Conservation (phyloP, 164 flowering plant species). For the Protea cynaroides region DNA sequence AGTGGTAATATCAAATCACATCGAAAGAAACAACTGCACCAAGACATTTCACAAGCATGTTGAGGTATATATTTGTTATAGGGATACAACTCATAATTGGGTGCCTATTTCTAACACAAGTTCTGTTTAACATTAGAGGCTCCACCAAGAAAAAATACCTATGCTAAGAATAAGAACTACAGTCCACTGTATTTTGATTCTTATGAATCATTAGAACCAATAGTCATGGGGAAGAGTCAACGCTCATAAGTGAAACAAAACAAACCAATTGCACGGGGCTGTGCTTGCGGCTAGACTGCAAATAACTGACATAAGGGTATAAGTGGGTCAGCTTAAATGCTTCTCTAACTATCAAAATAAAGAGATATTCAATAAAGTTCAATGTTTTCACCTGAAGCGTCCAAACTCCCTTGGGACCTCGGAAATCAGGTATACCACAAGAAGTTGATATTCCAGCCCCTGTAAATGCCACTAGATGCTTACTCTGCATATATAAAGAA, state of each 20-base stretch:
- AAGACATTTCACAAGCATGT: too few species aligned
- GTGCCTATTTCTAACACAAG: neutral
- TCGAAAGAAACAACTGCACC: neutral
- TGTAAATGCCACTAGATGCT: conserved; percentile 94
- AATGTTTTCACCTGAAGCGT: conserved; percentile 75
- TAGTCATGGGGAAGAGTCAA: neutral
- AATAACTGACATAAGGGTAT: neutral
- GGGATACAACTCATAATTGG: neutral
- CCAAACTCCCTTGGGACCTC: conserved; percentile 99
- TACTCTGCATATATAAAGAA: conserved; percentile 63
- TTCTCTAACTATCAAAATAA: conserved; percentile 1
- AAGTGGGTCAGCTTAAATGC: neutral
- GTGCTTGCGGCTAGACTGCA: neutral
- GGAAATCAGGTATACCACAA: conserved; percentile 99
- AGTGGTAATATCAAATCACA: too few species aligned
- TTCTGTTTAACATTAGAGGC: neutral
- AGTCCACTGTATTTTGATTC: neutral
- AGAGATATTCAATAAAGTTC: neutral
- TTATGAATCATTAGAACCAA: neutral
- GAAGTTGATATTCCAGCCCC: conserved; percentile 99
- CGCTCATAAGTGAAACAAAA: too few species aligned
- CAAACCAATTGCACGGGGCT: neutral
- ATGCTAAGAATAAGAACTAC: neutral
- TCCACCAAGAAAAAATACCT: too few species aligned
- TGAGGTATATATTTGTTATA: neutral